phyloP scores from a whole-genome alignment of 228 moss, liverwort and hornwort species.

The Sphagnum fallax region DNA sequence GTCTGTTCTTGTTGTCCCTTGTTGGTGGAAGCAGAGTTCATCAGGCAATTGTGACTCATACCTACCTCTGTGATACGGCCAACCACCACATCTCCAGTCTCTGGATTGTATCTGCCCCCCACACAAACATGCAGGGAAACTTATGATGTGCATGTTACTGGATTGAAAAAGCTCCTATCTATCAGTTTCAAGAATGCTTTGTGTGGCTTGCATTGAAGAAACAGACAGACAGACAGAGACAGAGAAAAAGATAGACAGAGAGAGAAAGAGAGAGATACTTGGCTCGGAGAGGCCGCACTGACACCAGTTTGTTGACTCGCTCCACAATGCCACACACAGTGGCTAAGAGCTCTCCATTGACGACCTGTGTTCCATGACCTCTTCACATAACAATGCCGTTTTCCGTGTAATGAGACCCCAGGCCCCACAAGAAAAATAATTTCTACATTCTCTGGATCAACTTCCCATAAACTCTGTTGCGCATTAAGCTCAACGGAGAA shows the following conservation, averaged over 20 bases:
- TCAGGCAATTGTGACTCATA: background rate
- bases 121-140: slow-evolving; percentile 1
- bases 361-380: slow-evolving; percentile 87
- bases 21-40: too few species aligned
- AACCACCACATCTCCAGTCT: slow-evolving; percentile 96
- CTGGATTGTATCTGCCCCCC: slow-evolving; percentile 70
- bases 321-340: slow-evolving; percentile 93
- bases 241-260: background rate
- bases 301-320: slow-evolving; percentile 93
- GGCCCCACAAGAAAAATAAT: slow-evolving; percentile 16
- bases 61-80: slow-evolving; percentile 95
- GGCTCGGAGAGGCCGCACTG: slow-evolving; percentile 91
- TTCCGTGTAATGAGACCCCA: slow-evolving; percentile 20
- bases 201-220: too few species aligned
- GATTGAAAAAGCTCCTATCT: background rate
- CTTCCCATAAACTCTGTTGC: background rate
- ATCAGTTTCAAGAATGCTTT: background rate
- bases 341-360: slow-evolving; percentile 80
- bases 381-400: slow-evolving; percentile 17
- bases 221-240: too few species aligned
- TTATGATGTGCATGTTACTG: background rate
- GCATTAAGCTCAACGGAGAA: background rate
- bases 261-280: slow-evolving; percentile 32
- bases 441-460: background rate
- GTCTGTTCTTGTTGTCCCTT: too few species aligned